phyloP scores from a whole-genome alignment of 306 rosid species.

The Pachyrhizus erosus region DNA sequence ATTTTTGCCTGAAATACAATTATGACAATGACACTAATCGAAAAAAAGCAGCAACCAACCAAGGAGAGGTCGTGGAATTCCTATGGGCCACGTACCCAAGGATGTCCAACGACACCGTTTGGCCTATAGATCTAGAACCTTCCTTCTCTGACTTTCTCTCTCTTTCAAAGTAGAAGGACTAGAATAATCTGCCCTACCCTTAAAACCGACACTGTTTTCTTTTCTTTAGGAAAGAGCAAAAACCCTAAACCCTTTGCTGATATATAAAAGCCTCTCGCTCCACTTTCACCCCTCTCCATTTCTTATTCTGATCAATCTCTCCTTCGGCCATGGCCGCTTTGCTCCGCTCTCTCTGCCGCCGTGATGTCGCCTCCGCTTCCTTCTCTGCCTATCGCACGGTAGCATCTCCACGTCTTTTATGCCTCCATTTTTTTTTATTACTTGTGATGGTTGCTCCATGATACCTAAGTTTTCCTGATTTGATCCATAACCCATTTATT shows the following conservation, averaged over 20 bases:
- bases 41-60: no score
- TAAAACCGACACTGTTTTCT: neutral
- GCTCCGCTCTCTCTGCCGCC: conserved; percentile 66
- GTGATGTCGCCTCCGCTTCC: conserved; percentile 58
- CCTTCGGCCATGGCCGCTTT: conserved; percentile 54
- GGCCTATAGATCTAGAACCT: conserved; percentile 52
- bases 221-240: neutral
- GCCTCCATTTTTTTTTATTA: conserved; percentile 25
- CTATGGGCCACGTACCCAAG: neutral
- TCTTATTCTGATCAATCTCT: neutral
- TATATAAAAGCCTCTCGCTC: neutral
- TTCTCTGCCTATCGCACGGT: conserved; percentile 74
- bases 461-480: neutral
- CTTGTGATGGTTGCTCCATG: neutral
- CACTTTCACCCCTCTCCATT: neutral
- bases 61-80: neutral
- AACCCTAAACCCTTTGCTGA: conserved; percentile 48
- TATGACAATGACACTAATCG: no score
- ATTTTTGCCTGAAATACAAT: no score
- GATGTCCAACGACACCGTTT: conserved; percentile 34
- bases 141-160: conserved; percentile 33
- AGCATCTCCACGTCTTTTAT: neutral
- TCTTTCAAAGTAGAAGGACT: conserved; percentile 31
- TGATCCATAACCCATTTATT: neutral
- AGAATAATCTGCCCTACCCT: conserved; percentile 45